These are phyloP conservation scores for Smithsoniella earleae DNA, from an alignment of 163 green algal species.

Conservation along the genomic window DNA sequence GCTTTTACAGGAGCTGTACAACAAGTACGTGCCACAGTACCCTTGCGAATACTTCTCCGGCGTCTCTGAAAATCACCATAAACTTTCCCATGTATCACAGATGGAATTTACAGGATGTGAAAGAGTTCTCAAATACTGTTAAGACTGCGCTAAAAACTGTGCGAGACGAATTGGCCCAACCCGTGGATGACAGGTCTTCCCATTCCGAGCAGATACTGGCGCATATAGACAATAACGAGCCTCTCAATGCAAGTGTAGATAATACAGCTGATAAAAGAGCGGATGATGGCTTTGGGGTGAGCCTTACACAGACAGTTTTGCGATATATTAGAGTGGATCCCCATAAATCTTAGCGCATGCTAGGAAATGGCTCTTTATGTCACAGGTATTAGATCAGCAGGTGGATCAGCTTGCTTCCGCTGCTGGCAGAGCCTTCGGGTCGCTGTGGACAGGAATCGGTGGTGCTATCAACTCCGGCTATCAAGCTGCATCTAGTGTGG, in stretches of 20 bases:
- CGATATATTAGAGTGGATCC: not conserved
- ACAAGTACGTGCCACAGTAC: not conserved
- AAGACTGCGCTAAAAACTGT: slow-evolving; percentile 2
- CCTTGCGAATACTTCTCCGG: not conserved
- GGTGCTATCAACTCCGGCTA: not conserved
- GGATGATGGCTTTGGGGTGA: not conserved
- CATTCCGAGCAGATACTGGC: not conserved
- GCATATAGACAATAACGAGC: not conserved
- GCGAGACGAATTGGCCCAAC: slow-evolving; percentile 16
- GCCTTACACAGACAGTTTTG: not conserved
- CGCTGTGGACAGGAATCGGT: slow-evolving; percentile 20
- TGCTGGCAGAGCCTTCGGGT: slow-evolving; percentile 13
- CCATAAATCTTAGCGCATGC: no score
- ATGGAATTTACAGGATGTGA: slow-evolving; percentile 5
- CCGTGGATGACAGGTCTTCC: not conserved
- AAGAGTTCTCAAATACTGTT: not conserved
- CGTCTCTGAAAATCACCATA: not conserved
- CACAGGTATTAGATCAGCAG: slow-evolving; percentile 16
- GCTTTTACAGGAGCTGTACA: slow-evolving; percentile 15
- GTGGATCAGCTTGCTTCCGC: slow-evolving; percentile 15
- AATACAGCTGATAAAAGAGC: not conserved
- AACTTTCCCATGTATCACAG: not conserved
- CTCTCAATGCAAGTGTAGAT: no score
- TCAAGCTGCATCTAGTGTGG: slow-evolving; percentile 19
- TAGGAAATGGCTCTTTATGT: not conserved